Percentiles rank a stretch among this genome's conserved stretches.
Evolutionary conservation across 1,139 yeast species (phyloP).

Genomic region (Hyphopichia pseudoburtonii): DNA sequence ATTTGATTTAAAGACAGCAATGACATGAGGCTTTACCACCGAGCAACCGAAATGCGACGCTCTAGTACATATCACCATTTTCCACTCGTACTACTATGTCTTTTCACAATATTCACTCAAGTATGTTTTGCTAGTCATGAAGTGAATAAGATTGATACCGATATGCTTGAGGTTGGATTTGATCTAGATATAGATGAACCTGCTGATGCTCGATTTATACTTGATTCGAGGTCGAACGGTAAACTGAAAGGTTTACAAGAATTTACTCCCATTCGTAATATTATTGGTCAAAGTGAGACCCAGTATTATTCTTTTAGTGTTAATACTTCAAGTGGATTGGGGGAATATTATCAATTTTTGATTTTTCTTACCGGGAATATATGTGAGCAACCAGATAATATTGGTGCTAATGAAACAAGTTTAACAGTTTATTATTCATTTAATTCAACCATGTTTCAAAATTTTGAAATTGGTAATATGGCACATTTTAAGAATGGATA

Average conservation of each 20-base stretch:
- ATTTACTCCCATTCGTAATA: constrained; percentile 43
- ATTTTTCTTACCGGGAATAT: constrained; percentile 62
- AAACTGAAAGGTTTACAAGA: constrained; percentile 37
- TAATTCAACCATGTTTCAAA: constrained; percentile 38
- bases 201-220: constrained; percentile 3
- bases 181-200: constrained; percentile 13
- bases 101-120: no score
- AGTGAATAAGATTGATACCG: constrained; percentile 1
- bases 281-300: constrained; percentile 37
- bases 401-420: constrained; percentile 30
- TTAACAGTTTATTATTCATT: constrained; percentile 52
- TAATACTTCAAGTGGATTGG: constrained; percentile 46
- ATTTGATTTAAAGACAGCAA: background rate
- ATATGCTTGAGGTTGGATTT: constrained; percentile 10
- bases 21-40: background rate
- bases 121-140: background rate
- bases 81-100: no score
- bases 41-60: no score
- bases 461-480: constrained; percentile 33
- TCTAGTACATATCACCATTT: no score
- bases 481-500: constrained; percentile 47
- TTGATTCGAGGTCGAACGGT: constrained; percentile 3
- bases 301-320: constrained; percentile 48
- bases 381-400: constrained; percentile 47
- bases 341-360: constrained; percentile 51